Base-by-base conservation (phyloP, 2,329 filamentous ascomycete species). In the Pestalotiopsis sp. region DNA sequence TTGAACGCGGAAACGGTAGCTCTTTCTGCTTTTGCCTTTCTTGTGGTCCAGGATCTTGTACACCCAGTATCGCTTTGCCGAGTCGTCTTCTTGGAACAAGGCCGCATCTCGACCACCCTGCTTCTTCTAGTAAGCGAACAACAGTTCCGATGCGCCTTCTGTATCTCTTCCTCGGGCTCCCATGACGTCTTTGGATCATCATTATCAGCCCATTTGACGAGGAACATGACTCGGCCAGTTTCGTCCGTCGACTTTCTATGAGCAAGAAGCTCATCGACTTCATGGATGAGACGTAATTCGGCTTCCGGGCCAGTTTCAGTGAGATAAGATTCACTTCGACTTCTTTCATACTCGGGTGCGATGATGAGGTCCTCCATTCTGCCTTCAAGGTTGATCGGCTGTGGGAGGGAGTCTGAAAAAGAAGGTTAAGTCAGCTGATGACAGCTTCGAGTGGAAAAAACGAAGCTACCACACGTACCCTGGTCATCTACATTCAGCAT, bases 91-190 rank as follows among this genome's bases (percentile, higher is more conserved):
- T 22, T 55, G 69, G 69, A 78, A 78, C 9, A 80, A 67, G 9
- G 72, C 72, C 17, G 69, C 71, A 24, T 71, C 68, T 2, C 78
- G 74, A 4, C 78, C 78, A 11, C 78, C 77, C 65, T 74, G 73
- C 2, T 71, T 56, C 30, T 71, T 72, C 78, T 78, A 80, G 67
- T 78, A 80, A 5, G 73, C 71, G 40, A 75, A 79, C 1, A 80
- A 67, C 1, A 68, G 69, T 24, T 78, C 77, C 30, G 73, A 75
- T 1, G 77, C 78, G 57, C 75, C 75, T 62, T 66, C 52, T 80
- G 78, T 57, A 80, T 76, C 66, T 76, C 77, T 14, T 74, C 72
- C 58, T 80, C 78, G 4, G 70, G 61, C 30, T 79, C 78, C 77
- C 77, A 80, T 3, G 75, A 77, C 4, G 72, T 73, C 5, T 77